A percentile compares a stretch with the other conserved stretches of the same genome.
Evolutionary conservation across 2,329 filamentous ascomycete species (phyloP).

Genomic region (Xylaria sp.): DNA sequence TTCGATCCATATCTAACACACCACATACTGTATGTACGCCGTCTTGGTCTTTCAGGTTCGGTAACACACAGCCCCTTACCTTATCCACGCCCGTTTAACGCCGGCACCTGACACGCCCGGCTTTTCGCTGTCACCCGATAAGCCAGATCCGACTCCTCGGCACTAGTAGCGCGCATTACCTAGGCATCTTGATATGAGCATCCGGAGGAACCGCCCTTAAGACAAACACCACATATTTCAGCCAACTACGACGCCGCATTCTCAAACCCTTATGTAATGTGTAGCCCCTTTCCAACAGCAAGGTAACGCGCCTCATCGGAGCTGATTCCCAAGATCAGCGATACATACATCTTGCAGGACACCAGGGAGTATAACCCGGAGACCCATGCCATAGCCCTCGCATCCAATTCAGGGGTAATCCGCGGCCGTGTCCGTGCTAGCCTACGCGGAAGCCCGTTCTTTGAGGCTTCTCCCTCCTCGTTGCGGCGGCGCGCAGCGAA

Average conservation of each 20-base stretch:
- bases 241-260: constrained; percentile 12
- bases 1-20: too few species aligned
- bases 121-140: constrained; percentile 18
- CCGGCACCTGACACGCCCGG: constrained; percentile 13
- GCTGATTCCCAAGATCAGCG: too few species aligned
- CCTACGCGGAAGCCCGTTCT: constrained; percentile 1
- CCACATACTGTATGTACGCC: too few species aligned
- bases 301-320: neutral
- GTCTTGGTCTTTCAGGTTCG: neutral
- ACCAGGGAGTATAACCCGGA: neutral
- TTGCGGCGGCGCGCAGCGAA: constrained; percentile 14
- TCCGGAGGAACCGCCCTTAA: constrained; percentile 7
- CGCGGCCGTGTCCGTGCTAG: constrained; percentile 1
- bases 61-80: constrained; percentile 9
- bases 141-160: constrained; percentile 18
- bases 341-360: neutral
- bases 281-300: constrained; percentile 8
- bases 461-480: neutral
- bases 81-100: constrained; percentile 9
- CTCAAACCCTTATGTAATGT: constrained; percentile 14
- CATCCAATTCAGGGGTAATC: constrained; percentile 1
- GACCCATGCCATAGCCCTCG: neutral
- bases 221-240: constrained; percentile 17
- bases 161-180: constrained; percentile 1
- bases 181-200: constrained; percentile 10